A percentile compares a stretch with the other conserved stretches of the same genome.
phyloP scores from a whole-genome alignment of 176 grass and related monocot species.

The Carex parvula region DNA sequence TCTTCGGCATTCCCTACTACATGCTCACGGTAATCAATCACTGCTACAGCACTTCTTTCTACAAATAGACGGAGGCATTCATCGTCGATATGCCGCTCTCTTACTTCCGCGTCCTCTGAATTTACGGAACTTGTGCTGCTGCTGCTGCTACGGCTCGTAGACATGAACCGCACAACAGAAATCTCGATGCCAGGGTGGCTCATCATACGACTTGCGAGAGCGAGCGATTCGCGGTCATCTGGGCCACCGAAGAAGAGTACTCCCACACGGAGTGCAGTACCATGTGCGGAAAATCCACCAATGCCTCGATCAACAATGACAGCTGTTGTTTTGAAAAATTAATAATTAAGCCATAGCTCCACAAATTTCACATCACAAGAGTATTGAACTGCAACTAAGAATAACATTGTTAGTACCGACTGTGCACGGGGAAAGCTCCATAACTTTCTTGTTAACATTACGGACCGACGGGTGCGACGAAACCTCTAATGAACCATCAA shows the following conservation, averaged over 20 bases:
- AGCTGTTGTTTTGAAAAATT: background rate
- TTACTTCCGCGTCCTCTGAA: constrained; percentile 33
- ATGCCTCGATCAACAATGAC: constrained; percentile 69
- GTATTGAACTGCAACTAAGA: background rate
- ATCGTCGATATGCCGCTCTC: constrained; percentile 48
- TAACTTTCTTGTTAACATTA: constrained; percentile 40
- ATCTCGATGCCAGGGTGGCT: constrained; percentile 47
- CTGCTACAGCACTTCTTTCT: background rate
- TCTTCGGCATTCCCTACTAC: constrained; percentile 50
- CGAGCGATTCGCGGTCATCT: constrained; percentile 70
- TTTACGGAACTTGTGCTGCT: background rate
- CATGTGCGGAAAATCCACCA: background rate
- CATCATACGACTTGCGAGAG: constrained; percentile 48
- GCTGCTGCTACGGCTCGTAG: background rate
- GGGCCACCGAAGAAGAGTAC: constrained; percentile 66
- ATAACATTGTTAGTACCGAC: constrained; percentile 23
- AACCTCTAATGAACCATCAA: constrained; percentile 57
- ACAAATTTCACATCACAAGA: background rate
- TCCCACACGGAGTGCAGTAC: constrained; percentile 30
- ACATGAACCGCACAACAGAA: constrained; percentile 46
- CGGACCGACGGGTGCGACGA: constrained; percentile 39
- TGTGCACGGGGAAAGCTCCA: constrained; percentile 52
- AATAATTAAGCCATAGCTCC: background rate
- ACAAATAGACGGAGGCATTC: constrained; percentile 39
- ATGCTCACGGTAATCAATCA: constrained; percentile 43